Percentiles rank a stretch among this genome's conserved stretches.
These are phyloP conservation scores for Rugosomyces carneus DNA, from an alignment of 1,284 basidiomycete species.

Conservation along the genomic window DNA sequence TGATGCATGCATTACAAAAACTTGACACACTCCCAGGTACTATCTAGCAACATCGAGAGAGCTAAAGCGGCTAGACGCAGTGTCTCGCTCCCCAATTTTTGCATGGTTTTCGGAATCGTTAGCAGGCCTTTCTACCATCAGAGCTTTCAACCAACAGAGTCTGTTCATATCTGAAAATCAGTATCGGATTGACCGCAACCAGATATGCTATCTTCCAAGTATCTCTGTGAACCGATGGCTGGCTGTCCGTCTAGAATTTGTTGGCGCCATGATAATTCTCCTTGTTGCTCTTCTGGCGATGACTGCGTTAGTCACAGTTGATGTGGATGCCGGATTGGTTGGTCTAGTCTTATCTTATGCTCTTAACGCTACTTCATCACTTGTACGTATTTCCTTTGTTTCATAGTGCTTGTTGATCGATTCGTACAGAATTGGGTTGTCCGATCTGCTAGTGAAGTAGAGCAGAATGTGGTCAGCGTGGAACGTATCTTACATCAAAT, in stretches of 20 bases:
- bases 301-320: constrained; percentile 59
- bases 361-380: constrained; percentile 69
- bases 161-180: constrained; percentile 66
- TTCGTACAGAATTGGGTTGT: constrained; percentile 48
- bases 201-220: constrained; percentile 58
- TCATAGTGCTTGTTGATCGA: background rate
- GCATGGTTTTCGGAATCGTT: constrained; percentile 80
- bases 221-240: constrained; percentile 76
- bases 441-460: constrained; percentile 27
- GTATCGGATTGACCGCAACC: constrained; percentile 72
- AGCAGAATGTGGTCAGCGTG: constrained; percentile 17
- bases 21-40: constrained; percentile 28
- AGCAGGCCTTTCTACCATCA: constrained; percentile 67
- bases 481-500: constrained; percentile 62
- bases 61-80: constrained; percentile 64
- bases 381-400: constrained; percentile 39
- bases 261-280: constrained; percentile 65
- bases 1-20: background rate
- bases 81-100: constrained; percentile 68
- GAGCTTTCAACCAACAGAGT: constrained; percentile 59
- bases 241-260: constrained; percentile 72
- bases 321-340: constrained; percentile 60
- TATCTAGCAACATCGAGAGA: constrained; percentile 67
- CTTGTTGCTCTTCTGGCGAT: constrained; percentile 55
- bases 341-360: constrained; percentile 72